A percentile compares a stretch with the other conserved stretches of the same genome.
Conservation (phyloP, 2,329 filamentous ascomycete species). For the Arthrobotrys pseudoclavata region DNA sequence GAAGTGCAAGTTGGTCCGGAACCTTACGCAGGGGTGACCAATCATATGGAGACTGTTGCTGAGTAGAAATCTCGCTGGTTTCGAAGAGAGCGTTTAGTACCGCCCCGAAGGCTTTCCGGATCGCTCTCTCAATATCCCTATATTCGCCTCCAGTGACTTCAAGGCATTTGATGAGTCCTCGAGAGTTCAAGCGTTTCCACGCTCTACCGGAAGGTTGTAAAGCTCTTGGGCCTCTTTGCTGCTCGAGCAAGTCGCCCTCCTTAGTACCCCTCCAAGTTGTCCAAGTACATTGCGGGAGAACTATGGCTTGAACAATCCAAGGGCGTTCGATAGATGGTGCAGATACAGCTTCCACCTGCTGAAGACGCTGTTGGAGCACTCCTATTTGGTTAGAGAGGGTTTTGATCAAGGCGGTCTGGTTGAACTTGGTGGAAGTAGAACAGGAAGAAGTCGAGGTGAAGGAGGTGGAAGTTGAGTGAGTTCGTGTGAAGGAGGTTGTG, state of each 20-base stretch:
- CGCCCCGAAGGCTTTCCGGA: slow-evolving; percentile 44
- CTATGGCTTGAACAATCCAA: slow-evolving; percentile 61
- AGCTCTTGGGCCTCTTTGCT: slow-evolving; percentile 38
- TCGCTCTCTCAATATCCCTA: slow-evolving; percentile 54
- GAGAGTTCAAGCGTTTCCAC: slow-evolving; percentile 51
- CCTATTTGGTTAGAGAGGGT: slow-evolving; percentile 55
- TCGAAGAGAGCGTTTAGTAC: slow-evolving; percentile 39
- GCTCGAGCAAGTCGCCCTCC: slow-evolving; percentile 45
- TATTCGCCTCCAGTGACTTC: slow-evolving; percentile 54
- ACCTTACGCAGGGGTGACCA: slow-evolving; percentile 57
- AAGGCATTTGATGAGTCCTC: slow-evolving; percentile 53
- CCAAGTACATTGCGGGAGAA: slow-evolving; percentile 61
- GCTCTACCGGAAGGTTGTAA: slow-evolving; percentile 40
- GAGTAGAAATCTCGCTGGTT: slow-evolving; percentile 30
- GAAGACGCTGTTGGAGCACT: slow-evolving; percentile 57
- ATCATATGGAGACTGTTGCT: slow-evolving; percentile 41
- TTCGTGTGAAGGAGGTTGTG: slow-evolving; percentile 54
- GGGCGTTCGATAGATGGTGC: slow-evolving; percentile 59
- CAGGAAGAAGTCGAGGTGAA: slow-evolving; percentile 51
- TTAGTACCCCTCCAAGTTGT: slow-evolving; percentile 41
- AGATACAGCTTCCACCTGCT: slow-evolving; percentile 58
- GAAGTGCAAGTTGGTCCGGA: slow-evolving; percentile 48
- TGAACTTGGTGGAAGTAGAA: slow-evolving; percentile 36
- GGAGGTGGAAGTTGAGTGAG: slow-evolving; percentile 53
- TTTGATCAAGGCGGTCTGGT: slow-evolving; percentile 50